These are phyloP conservation scores for Aspergillus conjunctus DNA, from an alignment of 495 filamentous ascomycete genomes.

Conservation along the genomic window DNA sequence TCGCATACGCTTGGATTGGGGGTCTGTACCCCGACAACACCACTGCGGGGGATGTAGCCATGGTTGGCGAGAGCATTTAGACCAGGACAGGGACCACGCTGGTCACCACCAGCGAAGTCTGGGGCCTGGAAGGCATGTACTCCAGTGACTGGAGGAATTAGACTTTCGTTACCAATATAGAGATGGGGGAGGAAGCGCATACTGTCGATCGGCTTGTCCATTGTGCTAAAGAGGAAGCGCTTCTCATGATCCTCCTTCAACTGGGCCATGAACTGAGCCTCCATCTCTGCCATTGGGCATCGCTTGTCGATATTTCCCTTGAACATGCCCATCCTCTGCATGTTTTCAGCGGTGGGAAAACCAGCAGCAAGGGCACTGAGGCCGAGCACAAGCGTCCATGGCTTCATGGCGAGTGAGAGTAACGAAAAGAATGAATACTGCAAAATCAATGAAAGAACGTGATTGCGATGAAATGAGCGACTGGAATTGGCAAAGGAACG, in stretches of 20 bases:
- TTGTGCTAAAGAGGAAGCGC: constrained; percentile 30
- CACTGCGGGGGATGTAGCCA: constrained; percentile 56
- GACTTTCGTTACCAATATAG: background rate
- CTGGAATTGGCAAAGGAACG: background rate
- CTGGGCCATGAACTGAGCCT: constrained; percentile 6
- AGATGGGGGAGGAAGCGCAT: background rate
- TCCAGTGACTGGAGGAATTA: constrained; percentile 33
- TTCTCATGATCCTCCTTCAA: constrained; percentile 23
- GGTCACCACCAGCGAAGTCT: constrained; percentile 38
- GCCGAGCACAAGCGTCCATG: constrained; percentile 9
- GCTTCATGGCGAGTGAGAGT: constrained; percentile 13
- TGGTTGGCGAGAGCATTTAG: constrained; percentile 58
- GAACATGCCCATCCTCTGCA: constrained; percentile 5
- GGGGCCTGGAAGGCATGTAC: constrained; percentile 44
- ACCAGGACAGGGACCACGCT: constrained; percentile 54
- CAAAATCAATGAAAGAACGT: constrained; percentile 2
- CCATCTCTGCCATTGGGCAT: constrained; percentile 29
- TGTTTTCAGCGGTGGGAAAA: constrained; percentile 8
- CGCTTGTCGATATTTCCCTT: constrained; percentile 18
- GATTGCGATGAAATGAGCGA: background rate
- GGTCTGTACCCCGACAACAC: constrained; percentile 39
- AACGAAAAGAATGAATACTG: constrained; percentile 4
- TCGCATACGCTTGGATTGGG: background rate
- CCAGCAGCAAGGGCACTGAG: constrained; percentile 3
- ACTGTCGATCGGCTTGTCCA: constrained; percentile 34